These are phyloP conservation scores for Wickerhamomyces hampshirensis DNA, from an alignment of 805 yeast species.

Conservation along the genomic window DNA sequence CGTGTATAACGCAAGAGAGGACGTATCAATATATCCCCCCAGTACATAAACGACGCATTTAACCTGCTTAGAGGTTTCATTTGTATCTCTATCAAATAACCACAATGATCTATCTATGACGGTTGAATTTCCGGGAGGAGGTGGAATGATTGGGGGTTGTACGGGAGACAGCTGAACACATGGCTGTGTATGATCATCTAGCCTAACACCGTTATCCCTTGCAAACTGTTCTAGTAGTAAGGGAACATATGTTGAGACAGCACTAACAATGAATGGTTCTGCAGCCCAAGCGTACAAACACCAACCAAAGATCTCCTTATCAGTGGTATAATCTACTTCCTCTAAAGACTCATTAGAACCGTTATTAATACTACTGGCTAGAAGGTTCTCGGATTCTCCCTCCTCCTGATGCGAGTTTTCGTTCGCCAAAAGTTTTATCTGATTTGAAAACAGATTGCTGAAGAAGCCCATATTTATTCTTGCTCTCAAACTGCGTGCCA, in stretches of 20 bases:
- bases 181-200: slow-evolving; percentile 51
- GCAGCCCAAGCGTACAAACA: slow-evolving; percentile 68
- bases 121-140: slow-evolving; percentile 3
- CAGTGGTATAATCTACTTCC: slow-evolving; percentile 27
- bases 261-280: slow-evolving; percentile 77
- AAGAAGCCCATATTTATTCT: too few relatives aligned
- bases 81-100: too few relatives aligned
- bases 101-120: too few relatives aligned
- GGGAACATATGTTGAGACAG: slow-evolving; percentile 76
- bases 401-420: slow-evolving; percentile 1
- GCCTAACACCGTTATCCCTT: slow-evolving; percentile 62
- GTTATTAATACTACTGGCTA: not conserved
- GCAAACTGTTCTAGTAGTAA: slow-evolving; percentile 67
- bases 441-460: too few relatives aligned
- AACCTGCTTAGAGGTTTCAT: slow-evolving; percentile 14
- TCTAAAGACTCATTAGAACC: not conserved
- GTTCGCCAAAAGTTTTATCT: not conserved
- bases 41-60: slow-evolving; percentile 45
- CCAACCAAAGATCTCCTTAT: slow-evolving; percentile 57
- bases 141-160: slow-evolving; percentile 8
- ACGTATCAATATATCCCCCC: slow-evolving; percentile 55
- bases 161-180: slow-evolving; percentile 40
- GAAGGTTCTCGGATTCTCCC: not conserved
- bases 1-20: slow-evolving; percentile 70
- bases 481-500: too few relatives aligned